Evolutionary conservation across 2,329 filamentous ascomycete genomes (phyloP).

Genomic region (Clarireedia sp.): DNA sequence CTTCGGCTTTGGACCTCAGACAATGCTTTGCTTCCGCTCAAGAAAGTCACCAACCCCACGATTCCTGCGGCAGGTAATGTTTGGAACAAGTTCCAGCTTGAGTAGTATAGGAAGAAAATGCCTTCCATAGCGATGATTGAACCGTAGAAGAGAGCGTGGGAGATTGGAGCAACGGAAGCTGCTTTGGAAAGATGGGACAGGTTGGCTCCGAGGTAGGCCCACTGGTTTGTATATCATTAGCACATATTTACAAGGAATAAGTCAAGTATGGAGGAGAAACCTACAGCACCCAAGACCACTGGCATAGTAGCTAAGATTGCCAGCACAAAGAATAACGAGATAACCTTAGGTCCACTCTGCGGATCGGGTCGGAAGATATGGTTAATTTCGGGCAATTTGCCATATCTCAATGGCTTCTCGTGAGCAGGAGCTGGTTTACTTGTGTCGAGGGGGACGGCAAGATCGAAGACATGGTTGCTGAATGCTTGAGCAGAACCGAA

Average conservation of each 20-base stretch:
- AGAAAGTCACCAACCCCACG: conserved; percentile 63
- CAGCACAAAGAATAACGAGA: conserved; percentile 70
- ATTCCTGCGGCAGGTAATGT: conserved; percentile 64
- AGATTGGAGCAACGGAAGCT: conserved; percentile 65
- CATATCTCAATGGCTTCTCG: conserved; percentile 71
- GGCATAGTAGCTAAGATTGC: conserved; percentile 69
- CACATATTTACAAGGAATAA: conserved; percentile 15
- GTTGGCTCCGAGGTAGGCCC: conserved; percentile 77
- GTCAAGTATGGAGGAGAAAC: conserved; percentile 27
- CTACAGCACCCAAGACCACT: conserved; percentile 60
- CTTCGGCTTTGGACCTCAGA: conserved; percentile 88
- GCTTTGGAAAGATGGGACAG: conserved; percentile 69
- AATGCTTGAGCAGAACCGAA: conserved; percentile 69
- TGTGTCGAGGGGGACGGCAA: conserved; percentile 58
- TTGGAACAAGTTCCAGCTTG: conserved; percentile 85
- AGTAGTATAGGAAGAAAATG: conserved; percentile 93
- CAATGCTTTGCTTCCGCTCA: conserved; percentile 84
- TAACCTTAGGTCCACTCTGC: conserved; percentile 68
- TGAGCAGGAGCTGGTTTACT: conserved; percentile 50
- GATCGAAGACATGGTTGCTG: conserved; percentile 62
- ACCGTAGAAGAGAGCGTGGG: conserved; percentile 78
- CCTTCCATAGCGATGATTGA: conserved; percentile 83
- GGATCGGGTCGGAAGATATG: conserved; percentile 82
- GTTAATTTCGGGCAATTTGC: conserved; percentile 74
- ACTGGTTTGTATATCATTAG: conserved; percentile 42